Evolutionary conservation across 2,329 filamentous ascomycete genomes (phyloP), one percentile per base, ranked within the genome.

Genomic region (Elsinoe ampelina): DNA sequence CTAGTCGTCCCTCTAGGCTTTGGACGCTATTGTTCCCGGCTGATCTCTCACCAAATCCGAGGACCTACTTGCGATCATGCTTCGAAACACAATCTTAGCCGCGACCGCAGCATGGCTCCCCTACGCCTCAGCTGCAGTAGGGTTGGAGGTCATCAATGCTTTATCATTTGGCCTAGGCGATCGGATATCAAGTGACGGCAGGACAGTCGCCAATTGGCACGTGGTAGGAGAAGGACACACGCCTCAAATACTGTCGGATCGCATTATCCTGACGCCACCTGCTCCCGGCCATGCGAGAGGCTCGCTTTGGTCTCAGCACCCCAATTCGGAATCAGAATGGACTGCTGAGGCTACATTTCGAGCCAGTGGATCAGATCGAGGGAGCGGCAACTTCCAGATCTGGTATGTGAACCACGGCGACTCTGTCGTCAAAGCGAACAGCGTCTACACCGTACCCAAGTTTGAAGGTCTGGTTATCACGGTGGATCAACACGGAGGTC

Each of bases 401-500:
- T 98, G 93, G 93, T 89, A 95, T 67, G 84, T 82, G 54, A 84
- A 82, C 64, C 80, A 87, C 59, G 59, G 59, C n/a, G 74, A 81
- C 63, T 72, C 78, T 59, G 75, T 77, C 30, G 76, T 95, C 57
- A 85, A 83, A 57, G 80, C 84, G 20, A 80, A 82, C 61, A 95
- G 88, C 71, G 82, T 95, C 63, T 95, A 96, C 73, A 93, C 87
- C 0, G 85, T 86, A 8, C 82, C 82, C 55, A 82, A 81, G 63
- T 98, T 95, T 65, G 92, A 97, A 65, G 93, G 93, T n/a, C 75
- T 98, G 63, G 91, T 83, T 34, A 75, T 98, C 58, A 85, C 95
- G 20, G 72, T 98, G 55, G 92, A 97, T 72, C 84, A 87, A 60
- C 86, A 93, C 66, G 86, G 87, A 56, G 86, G 89, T 63, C 75